A percentile compares a stretch with the other conserved stretches of the same genome.
Evolutionary conservation across 306 rosid species (phyloP).

Genomic region (Sphenostylis stenocarpa): DNA sequence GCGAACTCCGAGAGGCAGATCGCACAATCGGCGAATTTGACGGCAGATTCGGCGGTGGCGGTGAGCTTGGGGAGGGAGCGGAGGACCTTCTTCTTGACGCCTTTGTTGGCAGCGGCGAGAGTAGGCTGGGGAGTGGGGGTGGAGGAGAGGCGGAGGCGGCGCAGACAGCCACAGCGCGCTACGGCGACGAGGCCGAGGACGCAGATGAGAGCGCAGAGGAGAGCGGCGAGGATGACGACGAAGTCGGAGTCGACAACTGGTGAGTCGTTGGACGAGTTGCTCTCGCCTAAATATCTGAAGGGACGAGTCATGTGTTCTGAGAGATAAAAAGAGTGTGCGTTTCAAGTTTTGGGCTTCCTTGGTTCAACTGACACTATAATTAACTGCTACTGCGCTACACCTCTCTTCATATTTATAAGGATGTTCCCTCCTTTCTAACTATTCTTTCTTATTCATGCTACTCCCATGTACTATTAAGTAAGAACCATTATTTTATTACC

Average conservation of each 20-base stretch:
- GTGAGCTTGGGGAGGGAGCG: constrained; percentile 71
- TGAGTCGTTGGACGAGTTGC: constrained; percentile 39
- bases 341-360: not conserved
- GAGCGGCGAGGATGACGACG: constrained; percentile 75
- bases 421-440: not conserved
- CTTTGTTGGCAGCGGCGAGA: constrained; percentile 59
- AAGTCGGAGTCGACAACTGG: constrained; percentile 53
- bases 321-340: not conserved
- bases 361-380: constrained; percentile 22
- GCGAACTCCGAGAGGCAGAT: constrained; percentile 70
- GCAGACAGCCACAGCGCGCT: constrained; percentile 80
- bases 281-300: constrained; percentile 53
- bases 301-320: constrained; percentile 61
- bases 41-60: constrained; percentile 51
- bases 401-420: not conserved
- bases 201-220: constrained; percentile 78
- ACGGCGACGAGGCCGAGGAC: constrained; percentile 72
- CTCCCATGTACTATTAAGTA: too few species aligned
- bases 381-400: constrained; percentile 7
- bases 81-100: constrained; percentile 70
- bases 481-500: not conserved
- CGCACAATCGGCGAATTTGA: constrained; percentile 64
- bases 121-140: constrained; percentile 8
- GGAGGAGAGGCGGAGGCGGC: constrained; percentile 46
- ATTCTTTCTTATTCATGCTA: too few species aligned